These are phyloP conservation scores for Nasturtium officinale DNA, from an alignment of 345 rosid species.

Conservation along the genomic window DNA sequence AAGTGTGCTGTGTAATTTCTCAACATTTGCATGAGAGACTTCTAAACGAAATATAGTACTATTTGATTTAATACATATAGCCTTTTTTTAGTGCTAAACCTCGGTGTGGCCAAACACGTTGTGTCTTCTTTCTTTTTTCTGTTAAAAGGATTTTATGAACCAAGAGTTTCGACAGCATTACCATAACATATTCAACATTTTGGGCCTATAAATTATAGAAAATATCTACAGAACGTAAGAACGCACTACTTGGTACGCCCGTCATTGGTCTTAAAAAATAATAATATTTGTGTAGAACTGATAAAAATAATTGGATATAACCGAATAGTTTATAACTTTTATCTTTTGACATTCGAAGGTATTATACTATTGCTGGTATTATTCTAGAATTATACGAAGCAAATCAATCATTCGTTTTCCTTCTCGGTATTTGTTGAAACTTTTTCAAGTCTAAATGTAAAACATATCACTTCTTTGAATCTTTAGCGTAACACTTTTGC, in stretches of 20 bases:
- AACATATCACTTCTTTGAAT: neutral
- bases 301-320: slow-evolving; percentile 9
- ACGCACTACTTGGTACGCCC: slow-evolving; percentile 38
- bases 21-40: slow-evolving; percentile 16
- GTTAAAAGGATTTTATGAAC: neutral
- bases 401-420: neutral
- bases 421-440: neutral
- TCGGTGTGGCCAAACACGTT: slow-evolving; percentile 36
- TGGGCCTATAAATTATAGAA: slow-evolving; percentile 29
- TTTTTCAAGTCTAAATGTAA: neutral
- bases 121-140: slow-evolving; percentile 13
- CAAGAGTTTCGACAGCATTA: neutral
- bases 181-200: slow-evolving; percentile 27
- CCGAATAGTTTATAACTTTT: slow-evolving; percentile 16
- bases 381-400: slow-evolving; percentile 12
- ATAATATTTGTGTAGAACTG: neutral
- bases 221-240: slow-evolving; percentile 27
- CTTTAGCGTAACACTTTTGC: neutral
- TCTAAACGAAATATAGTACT: neutral
- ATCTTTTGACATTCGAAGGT: slow-evolving; percentile 24
- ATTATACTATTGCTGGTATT: neutral
- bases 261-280: slow-evolving; percentile 7
- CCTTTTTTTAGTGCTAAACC: slow-evolving; percentile 18
- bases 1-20: slow-evolving; percentile 32
- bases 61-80: neutral